Base-by-base conservation (phyloP, 2,329 filamentous ascomycete species). In the Fusarium tricinctum region DNA sequence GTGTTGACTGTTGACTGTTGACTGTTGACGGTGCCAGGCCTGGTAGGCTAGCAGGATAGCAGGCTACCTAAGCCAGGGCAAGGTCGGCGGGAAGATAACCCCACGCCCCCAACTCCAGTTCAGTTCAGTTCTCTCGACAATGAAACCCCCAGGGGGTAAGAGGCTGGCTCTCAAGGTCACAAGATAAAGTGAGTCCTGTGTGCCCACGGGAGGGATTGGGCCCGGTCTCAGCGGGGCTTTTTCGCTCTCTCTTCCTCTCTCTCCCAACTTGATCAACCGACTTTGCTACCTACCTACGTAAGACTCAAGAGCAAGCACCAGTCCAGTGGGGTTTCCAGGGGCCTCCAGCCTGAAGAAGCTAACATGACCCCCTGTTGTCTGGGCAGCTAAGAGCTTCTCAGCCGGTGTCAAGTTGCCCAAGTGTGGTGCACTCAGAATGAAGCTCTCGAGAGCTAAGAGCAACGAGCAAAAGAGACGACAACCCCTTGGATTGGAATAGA, bases 21-120 rank as follows among this genome's bases (percentile, higher is more conserved):
- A 54, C 38, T 35, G 42, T 53, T 50, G 50, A 54, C 38, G 35
- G 42, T 53, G 49, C 66, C 35, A n/a, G n/a, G 9, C 35, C 23
- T 23, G 2, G 7, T 3, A 23, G 23, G 23, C 23, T 23, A 23
- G 23, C 23, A 23, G 23, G 23, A 23, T 23, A 23, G 23, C 23
- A 23, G 23, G 23, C 23, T 23, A n/a, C n/a, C n/a, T 35, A 38
- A 30, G 30, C 35, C 35, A 60, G 63, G 67, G 67, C 63, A 68
- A 47, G 66, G 67, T 38, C 51, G n/a, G 17, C 47, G 50, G 67
- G 63, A 70, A 59, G 63, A 69, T 70, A 69, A 56, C 53, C 44
- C 58, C 66, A 69, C 66, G 52, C 66, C 66, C 66, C 62, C 42
- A 49, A 48, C 22, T 52, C 22, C 33, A 62, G 44, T 22, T 23